A percentile compares a stretch with the other conserved stretches of the same genome.
Evolutionary conservation across 2,329 filamentous ascomycete species (phyloP).

Genomic region (Arthrobotrys conoides): DNA sequence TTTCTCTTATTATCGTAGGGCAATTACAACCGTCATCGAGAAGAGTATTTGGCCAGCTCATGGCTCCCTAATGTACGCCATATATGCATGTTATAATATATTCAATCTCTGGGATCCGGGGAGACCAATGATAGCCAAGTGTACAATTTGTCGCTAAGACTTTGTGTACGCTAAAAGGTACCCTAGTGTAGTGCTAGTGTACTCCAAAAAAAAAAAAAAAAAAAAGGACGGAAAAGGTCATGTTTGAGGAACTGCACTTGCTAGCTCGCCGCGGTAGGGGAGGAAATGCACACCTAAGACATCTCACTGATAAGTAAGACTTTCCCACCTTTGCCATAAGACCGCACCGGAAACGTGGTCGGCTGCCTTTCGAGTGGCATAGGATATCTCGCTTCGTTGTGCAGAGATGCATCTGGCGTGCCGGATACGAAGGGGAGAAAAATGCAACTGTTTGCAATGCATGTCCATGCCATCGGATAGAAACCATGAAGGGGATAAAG

Average conservation of each 20-base stretch:
- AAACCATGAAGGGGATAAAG: background rate
- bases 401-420: conserved; percentile 26
- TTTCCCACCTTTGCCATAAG: conserved; percentile 9
- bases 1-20: background rate
- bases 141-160: background rate
- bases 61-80: conserved; percentile 7
- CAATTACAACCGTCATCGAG: background rate
- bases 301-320: conserved; percentile 16
- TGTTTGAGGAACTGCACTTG: background rate
- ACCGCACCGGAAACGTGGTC: conserved; percentile 18
- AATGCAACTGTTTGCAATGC: conserved; percentile 2
- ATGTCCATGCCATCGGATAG: background rate
- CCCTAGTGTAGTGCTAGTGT: background rate
- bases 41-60: background rate
- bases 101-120: background rate
- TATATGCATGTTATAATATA: conserved; percentile 6
- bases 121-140: background rate
- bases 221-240: background rate
- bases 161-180: conserved; percentile 8
- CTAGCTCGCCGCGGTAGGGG: conserved; percentile 8
- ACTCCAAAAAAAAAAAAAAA: conserved; percentile 12
- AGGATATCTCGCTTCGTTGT: conserved; percentile 23
- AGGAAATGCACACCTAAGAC: conserved; percentile 26
- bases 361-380: conserved; percentile 16
- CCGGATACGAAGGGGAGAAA: background rate